Conservation (phyloP, 192 early-diverging fungal species). For the Pilaira anomala region DNA sequence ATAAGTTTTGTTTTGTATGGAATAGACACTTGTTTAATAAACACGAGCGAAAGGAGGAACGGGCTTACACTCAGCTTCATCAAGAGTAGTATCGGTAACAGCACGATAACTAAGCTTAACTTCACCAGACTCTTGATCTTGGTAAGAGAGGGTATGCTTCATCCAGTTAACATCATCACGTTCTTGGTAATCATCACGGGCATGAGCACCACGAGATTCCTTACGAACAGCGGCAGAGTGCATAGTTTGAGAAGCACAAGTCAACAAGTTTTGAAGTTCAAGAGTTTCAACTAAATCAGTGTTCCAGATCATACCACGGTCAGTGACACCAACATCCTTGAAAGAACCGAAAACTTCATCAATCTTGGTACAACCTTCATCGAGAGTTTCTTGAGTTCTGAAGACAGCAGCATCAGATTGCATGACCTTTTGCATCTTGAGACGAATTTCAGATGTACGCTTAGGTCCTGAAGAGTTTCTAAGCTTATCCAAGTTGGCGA, state of each 20-base stretch:
- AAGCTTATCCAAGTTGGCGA: slow-evolving; percentile 94
- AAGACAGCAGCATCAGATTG: slow-evolving; percentile 97
- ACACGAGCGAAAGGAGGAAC: slow-evolving; percentile 87
- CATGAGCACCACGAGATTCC: slow-evolving; percentile 98
- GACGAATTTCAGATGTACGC: slow-evolving; percentile 80
- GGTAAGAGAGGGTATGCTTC: slow-evolving; percentile 98
- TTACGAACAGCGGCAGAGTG: slow-evolving; percentile 87
- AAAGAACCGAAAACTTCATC: slow-evolving; percentile 77
- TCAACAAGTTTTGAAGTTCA: slow-evolving; percentile 97
- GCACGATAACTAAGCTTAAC: slow-evolving; percentile 80
- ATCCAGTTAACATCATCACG: slow-evolving; percentile 95
- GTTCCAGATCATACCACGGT: slow-evolving; percentile 98
- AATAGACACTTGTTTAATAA: slow-evolving; percentile 52
- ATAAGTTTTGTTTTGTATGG: too few species aligned
- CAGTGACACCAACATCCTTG: slow-evolving; percentile 81
- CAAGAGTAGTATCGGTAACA: slow-evolving; percentile 81
- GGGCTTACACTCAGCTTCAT: slow-evolving; percentile 89
- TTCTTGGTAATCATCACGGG: slow-evolving; percentile 86
- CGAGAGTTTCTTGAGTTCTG: slow-evolving; percentile 83
- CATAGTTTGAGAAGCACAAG: slow-evolving; percentile 92
- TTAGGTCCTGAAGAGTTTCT: slow-evolving; percentile 79
- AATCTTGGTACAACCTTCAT: slow-evolving; percentile 85
- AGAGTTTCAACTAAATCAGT: slow-evolving; percentile 94
- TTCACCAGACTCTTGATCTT: slow-evolving; percentile 73
- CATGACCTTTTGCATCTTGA: slow-evolving; percentile 98